These are phyloP conservation scores for Ganoderma leucocontextum DNA, from an alignment of 1,284 basidiomycete genomes.

Conservation along the genomic window DNA sequence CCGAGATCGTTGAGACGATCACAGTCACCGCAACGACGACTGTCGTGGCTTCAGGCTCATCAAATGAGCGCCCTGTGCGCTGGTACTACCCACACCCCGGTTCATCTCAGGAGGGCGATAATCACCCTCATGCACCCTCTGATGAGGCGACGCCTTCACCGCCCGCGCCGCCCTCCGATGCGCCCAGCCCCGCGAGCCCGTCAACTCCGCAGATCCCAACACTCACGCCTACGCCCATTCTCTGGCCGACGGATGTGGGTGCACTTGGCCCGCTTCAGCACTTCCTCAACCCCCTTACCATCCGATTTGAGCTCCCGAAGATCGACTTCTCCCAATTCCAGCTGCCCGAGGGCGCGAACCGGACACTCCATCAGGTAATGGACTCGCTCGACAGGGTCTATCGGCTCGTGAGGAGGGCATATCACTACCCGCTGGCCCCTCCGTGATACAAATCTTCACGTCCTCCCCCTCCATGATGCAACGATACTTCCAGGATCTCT, in stretches of 20 bases:
- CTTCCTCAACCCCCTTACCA: slow-evolving; percentile 33
- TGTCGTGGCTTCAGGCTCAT: slow-evolving; percentile 15
- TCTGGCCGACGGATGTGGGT: slow-evolving; percentile 1
- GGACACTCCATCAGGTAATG: slow-evolving; percentile 35
- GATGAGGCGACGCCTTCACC: slow-evolving; percentile 9
- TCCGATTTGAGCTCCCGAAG: slow-evolving; percentile 37
- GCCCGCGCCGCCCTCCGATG: slow-evolving; percentile 8
- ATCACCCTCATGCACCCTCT: background rate
- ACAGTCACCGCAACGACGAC: slow-evolving; percentile 34
- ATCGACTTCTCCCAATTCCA: slow-evolving; percentile 25
- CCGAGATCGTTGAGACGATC: slow-evolving; percentile 29
- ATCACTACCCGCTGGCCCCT: slow-evolving; percentile 46
- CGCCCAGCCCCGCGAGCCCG: slow-evolving; percentile 1
- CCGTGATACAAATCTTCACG: slow-evolving; percentile 29
- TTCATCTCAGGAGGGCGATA: slow-evolving; percentile 8
- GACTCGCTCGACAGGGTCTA: slow-evolving; percentile 40
- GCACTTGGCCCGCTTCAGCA: slow-evolving; percentile 16
- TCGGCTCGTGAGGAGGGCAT: slow-evolving; percentile 39
- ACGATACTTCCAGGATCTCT: slow-evolving; percentile 18
- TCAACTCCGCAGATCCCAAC: slow-evolving; percentile 19
- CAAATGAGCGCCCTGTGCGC: slow-evolving; percentile 15
- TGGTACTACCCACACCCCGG: slow-evolving; percentile 22
- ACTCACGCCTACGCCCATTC: slow-evolving; percentile 18
- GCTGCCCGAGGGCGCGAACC: slow-evolving; percentile 31
- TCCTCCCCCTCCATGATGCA: background rate